These are phyloP conservation scores for Esteya vermicola DNA, from an alignment of 2,329 filamentous ascomycete genomes.

Conservation along the genomic window DNA sequence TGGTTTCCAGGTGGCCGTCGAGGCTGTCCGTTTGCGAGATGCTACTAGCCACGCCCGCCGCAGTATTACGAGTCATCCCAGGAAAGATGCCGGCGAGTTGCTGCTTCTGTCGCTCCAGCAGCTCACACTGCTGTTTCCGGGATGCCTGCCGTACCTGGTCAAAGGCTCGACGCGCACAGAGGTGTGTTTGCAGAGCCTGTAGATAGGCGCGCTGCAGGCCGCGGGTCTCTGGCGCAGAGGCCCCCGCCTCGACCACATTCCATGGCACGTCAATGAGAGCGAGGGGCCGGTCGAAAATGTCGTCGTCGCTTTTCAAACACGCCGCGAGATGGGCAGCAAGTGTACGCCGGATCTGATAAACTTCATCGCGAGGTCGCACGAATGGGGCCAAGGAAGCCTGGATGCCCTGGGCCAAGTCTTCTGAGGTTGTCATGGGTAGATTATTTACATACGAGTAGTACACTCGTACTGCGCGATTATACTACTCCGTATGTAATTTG, in stretches of 20 bases:
- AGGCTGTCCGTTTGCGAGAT: too few relatives aligned
- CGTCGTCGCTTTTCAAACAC: constrained; percentile 23
- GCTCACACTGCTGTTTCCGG: constrained; percentile 3
- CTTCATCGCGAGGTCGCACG: constrained; percentile 42
- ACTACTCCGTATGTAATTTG: too few relatives aligned
- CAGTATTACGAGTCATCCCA: too few relatives aligned
- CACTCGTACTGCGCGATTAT: too few relatives aligned
- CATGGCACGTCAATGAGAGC: constrained; percentile 29
- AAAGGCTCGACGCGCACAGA: constrained; percentile 31
- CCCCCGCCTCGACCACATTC: too few relatives aligned
- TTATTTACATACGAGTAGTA: too few relatives aligned
- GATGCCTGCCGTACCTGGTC: constrained; percentile 11
- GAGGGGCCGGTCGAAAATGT: constrained; percentile 15
- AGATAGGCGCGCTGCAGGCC: constrained; percentile 41
- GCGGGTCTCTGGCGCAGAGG: constrained; percentile 22
- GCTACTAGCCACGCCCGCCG: too few relatives aligned
- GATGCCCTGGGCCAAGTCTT: constrained; percentile 7
- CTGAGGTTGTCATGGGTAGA: constrained; percentile 6
- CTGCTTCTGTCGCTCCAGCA: not conserved
- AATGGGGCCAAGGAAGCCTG: constrained; percentile 29
- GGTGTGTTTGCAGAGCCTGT: constrained; percentile 36
- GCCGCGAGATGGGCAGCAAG: constrained; percentile 38
- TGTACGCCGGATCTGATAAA: constrained; percentile 39
- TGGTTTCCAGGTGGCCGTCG: constrained; percentile 35
- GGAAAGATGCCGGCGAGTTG: constrained; percentile 1